phyloP scores from a whole-genome alignment of 73 alveolate genomes.

The Diophrys sp. region DNA sequence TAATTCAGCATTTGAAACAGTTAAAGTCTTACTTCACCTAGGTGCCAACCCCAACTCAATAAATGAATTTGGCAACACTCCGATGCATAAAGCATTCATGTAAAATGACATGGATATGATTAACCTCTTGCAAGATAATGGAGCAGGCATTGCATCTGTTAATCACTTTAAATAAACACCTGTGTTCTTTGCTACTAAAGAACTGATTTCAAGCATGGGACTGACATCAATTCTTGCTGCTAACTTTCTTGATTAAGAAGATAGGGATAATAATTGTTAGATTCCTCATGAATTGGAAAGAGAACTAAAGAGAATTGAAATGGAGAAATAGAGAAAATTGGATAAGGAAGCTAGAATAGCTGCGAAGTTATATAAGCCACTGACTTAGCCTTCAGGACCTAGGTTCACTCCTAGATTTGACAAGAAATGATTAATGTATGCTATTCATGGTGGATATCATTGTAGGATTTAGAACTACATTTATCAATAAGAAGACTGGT shows the following conservation, averaged over 20 bases:
- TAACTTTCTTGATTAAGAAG: background rate
- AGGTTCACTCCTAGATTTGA: background rate
- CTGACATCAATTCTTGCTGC: background rate
- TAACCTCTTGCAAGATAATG: background rate
- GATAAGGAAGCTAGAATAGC: background rate
- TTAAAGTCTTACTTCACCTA: constrained; percentile 11
- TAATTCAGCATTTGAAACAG: constrained; percentile 20
- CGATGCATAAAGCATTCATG: constrained; percentile 50
- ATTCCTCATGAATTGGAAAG: background rate
- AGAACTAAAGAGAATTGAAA: background rate
- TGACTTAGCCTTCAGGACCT: background rate
- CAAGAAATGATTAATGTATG: background rate
- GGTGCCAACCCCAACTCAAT: constrained; percentile 42
- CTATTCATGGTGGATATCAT: too few species aligned
- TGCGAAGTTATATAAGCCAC: background rate
- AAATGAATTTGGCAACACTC: constrained; percentile 51
- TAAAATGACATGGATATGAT: constrained; percentile 41
- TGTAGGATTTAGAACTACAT: too few species aligned
- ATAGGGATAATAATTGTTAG: background rate
- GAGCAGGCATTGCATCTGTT: background rate
- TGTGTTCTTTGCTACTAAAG: background rate
- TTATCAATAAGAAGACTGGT: too few species aligned
- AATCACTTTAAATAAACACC: background rate
- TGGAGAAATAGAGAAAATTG: background rate
- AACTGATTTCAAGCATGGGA: background rate